Conservation (phyloP, 768 basidiomycete genomes). For the Russula brevipes region DNA sequence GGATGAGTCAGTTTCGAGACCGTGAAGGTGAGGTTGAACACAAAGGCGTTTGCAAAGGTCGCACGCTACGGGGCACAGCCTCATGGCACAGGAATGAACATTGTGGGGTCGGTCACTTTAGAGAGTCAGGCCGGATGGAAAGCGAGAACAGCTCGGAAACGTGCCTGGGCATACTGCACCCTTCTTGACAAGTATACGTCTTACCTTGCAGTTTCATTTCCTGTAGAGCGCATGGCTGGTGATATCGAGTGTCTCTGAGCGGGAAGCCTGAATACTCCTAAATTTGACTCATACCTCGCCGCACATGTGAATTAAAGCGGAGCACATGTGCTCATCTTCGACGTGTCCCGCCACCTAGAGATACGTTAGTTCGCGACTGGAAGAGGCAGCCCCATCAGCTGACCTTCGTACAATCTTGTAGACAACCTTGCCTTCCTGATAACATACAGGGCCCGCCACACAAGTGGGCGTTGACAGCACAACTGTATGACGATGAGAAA, state of each 20-base stretch:
- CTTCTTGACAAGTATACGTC: conserved; percentile 15
- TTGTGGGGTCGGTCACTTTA: conserved; percentile 42
- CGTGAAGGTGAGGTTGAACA: conserved; percentile 49
- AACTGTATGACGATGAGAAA: conserved; percentile 36
- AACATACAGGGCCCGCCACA: conserved; percentile 51
- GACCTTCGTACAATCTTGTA: conserved; percentile 49
- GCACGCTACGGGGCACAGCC: conserved; percentile 50
- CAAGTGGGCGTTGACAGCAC: conserved; percentile 45
- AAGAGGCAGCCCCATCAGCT: background rate
- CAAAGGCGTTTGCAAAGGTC: conserved; percentile 55
- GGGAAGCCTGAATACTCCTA: background rate
- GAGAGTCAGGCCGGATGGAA: background rate
- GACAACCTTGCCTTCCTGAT: conserved; percentile 45
- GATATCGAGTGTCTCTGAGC: background rate
- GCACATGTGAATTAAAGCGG: conserved; percentile 50
- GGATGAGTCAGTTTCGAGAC: conserved; percentile 34
- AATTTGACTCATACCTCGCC: conserved; percentile 39
- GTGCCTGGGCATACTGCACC: conserved; percentile 18
- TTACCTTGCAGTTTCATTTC: conserved; percentile 3
- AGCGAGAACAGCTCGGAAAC: background rate
- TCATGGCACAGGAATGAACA: conserved; percentile 46
- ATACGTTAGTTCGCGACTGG: background rate
- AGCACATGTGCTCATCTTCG: conserved; percentile 49
- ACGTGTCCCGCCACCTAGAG: conserved; percentile 43
- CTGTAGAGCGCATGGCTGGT: conserved; percentile 20